Percentiles rank a stretch among this genome's conserved stretches.
These are phyloP conservation scores for Hypoxylon sp. DNA, from an alignment of 2,329 filamentous ascomycete genomes.

Conservation along the genomic window DNA sequence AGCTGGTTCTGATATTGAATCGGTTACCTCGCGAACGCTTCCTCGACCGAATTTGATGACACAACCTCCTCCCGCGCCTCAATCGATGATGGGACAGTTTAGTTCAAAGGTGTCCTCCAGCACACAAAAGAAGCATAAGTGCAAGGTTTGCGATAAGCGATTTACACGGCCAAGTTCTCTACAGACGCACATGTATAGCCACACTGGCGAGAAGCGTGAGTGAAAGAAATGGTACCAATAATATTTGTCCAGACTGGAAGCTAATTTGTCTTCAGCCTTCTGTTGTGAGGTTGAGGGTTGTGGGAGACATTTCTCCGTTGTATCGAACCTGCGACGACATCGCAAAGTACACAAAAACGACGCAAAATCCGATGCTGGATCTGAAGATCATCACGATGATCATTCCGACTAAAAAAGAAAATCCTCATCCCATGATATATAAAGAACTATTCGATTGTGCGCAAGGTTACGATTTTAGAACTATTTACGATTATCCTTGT, in stretches of 20 bases:
- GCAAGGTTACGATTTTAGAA: conserved; percentile 39
- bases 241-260: neutral
- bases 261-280: conserved; percentile 70
- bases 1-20: conserved; percentile 84
- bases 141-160: conserved; percentile 97
- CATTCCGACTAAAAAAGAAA: conserved; percentile 60
- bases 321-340: conserved; percentile 93
- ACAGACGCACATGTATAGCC: conserved; percentile 98
- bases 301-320: conserved; percentile 94
- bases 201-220: conserved; percentile 98
- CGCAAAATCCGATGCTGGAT: conserved; percentile 67
- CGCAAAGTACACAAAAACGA: conserved; percentile 95
- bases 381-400: conserved; percentile 69
- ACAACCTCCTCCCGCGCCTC: conserved; percentile 79
- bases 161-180: conserved; percentile 94
- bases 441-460: conserved; percentile 37
- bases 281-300: conserved; percentile 94
- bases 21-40: conserved; percentile 80
- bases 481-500: conserved; percentile 37
- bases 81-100: conserved; percentile 99
- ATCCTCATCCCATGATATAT: conserved; percentile 27
- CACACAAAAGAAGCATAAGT: conserved; percentile 99
- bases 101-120: conserved; percentile 95
- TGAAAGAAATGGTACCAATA: conserved; percentile 41
- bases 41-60: conserved; percentile 75